Evolutionary conservation across 208 protist genomes (phyloP), one percentile per base, ranked within the genome.

Genomic region (Leishmania braziliensis): DNA sequence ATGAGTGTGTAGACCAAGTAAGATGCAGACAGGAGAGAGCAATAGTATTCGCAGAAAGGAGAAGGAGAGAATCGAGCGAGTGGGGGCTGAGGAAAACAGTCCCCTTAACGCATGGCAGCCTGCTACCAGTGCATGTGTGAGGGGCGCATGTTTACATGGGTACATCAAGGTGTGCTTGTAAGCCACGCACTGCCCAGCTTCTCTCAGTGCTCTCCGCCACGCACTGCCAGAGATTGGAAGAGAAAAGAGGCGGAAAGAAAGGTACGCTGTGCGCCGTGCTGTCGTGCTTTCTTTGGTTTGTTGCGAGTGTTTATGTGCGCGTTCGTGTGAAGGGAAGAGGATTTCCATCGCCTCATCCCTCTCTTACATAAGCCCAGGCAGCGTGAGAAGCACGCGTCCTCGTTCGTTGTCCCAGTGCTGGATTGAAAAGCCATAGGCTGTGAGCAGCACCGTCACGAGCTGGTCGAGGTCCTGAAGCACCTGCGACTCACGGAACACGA

Each of bases 331-430:
- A 39, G 23, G 65, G 5, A 26, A 26, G 29, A 39, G 65, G 36
- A 12, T 14, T 12, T 12, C 18, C 16, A 23, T n/a, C 18, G 36
- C 4, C 16, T 48, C 71, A 54, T 79, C 18, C 46, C 43, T 33
- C 71, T 20, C 23, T 77, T 8, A 81, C 43, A 83, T 58, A 5
- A 48, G 14, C 23, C 65, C 77, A 46, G 80, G 75, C 51, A 95
- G 80, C 51, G 81, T 82, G 29, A 94, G 75, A 81, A 92, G 86
- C 48, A 93, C 89, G 51, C 85, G 86, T 1, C 92, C 90, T 29
- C 90, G 86, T 12, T 77, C 50, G 29, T 90, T 84, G 56, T 89
- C 84, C 89, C 89, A 96, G 83, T 95, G 88, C 82, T 93, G 86
- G n/a, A 95, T 84, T 10, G 75, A 80, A 78, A 93, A 95, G 39